A percentile compares a stretch with the other conserved stretches of the same genome.
phyloP scores from a whole-genome alignment of 2,329 filamentous ascomycete species.

The Shiraia sp. region DNA sequence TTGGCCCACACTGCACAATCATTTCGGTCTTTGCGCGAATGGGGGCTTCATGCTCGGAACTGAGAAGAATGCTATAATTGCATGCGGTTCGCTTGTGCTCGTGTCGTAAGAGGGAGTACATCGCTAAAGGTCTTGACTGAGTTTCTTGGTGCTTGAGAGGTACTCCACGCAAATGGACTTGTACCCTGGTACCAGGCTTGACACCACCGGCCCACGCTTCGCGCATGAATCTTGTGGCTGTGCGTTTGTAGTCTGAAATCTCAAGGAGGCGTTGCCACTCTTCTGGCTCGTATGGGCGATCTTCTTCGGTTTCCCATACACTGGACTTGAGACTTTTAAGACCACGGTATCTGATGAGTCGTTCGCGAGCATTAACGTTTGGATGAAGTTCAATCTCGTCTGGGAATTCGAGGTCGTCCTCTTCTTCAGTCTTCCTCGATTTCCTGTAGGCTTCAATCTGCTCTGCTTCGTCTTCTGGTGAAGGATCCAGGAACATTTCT shows the following conservation, averaged over 20 bases:
- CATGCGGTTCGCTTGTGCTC: conserved; percentile 88
- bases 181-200: conserved; percentile 78
- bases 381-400: conserved; percentile 96
- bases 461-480: conserved; percentile 80
- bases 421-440: conserved; percentile 76
- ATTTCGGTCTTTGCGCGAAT: conserved; percentile 92
- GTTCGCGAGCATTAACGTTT: conserved; percentile 80
- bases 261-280: conserved; percentile 87
- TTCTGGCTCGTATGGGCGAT: conserved; percentile 82
- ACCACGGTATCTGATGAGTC: conserved; percentile 83
- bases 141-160: conserved; percentile 58
- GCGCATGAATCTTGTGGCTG: conserved; percentile 73
- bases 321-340: conserved; percentile 89
- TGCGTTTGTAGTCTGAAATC: conserved; percentile 85
- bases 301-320: conserved; percentile 86
- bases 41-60: conserved; percentile 72
- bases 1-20: conserved; percentile 86
- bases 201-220: conserved; percentile 91
- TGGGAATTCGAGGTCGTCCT: conserved; percentile 93
- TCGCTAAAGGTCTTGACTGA: conserved; percentile 64
- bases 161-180: conserved; percentile 71
- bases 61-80: conserved; percentile 88
- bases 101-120: conserved; percentile 88
- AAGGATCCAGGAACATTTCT: conserved; percentile 82
- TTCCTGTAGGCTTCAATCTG: conserved; percentile 81